Evolutionary conservation across 768 basidiomycete species (phyloP), one percentile per base, ranked within the genome.

Genomic region (Trametes elegans): DNA sequence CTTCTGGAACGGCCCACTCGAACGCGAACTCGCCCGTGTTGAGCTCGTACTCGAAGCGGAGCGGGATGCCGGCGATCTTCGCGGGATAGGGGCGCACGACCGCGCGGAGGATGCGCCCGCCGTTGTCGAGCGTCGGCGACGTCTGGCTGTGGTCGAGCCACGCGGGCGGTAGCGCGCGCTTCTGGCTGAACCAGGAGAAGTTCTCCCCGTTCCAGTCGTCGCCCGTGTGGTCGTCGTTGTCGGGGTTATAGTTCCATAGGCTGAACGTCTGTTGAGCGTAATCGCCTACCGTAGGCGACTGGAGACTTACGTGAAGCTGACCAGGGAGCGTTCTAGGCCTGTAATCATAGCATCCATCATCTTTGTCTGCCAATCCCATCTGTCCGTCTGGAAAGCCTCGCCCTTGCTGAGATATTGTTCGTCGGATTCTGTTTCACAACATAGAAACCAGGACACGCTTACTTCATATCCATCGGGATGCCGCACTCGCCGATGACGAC

Each of bases 401-500:
- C 80, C 80, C 34, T 82, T 73, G 67, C 93, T 94, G 51, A 10
- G 23, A 21, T 48, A 23, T 61, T 49, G 16, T 39, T 11, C 23
- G n/a, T 44, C 23, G 14, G 21, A 19, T 16, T 32, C 29, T 19
- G 21, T 34, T 13, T 32, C 5, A 11, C 2, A 14, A 6, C 29
- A 34, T 13, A 6, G 10, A 5, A 3, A 55, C 16, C 1, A 28
- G 24, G 38, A 10, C 27, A 16, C 3, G 74, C 87, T 38, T 63
- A 94, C 93, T 99, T 98, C 79, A 97, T 83, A 63, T 99, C 97
- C 87, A 98, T 96, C 1, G 96, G 96, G 19, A 98, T 78, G 27
- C 96, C 96, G 59, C 88, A 91, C 70, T 99, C 96, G 18, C 95
- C 95, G 55, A 99, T 80, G 11, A 98, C 70, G 35, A 93, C 82